A percentile compares a stretch with the other conserved stretches of the same genome.
These are phyloP conservation scores for Gremmenia infestans DNA, from an alignment of 2,329 filamentous ascomycete genomes.

Conservation along the genomic window DNA sequence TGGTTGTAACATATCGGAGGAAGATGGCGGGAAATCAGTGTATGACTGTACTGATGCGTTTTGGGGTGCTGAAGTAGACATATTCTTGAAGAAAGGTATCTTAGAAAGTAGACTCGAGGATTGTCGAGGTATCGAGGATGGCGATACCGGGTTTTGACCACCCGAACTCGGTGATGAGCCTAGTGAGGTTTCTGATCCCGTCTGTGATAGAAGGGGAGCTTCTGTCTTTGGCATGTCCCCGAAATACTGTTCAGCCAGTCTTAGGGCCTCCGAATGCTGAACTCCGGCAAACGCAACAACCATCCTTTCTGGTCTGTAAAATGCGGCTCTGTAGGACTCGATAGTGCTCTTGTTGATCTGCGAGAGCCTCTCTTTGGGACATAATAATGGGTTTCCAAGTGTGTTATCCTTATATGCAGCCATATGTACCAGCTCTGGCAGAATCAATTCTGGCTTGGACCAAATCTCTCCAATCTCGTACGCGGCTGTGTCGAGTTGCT, in stretches of 20 bases:
- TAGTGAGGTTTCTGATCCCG: conserved; percentile 54
- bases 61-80: conserved; percentile 67
- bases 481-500: conserved; percentile 84
- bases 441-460: conserved; percentile 92
- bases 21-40: conserved; percentile 39
- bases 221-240: conserved; percentile 72
- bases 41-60: conserved; percentile 51
- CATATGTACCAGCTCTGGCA: conserved; percentile 92
- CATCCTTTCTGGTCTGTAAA: conserved; percentile 85
- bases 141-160: conserved; percentile 28
- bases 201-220: conserved; percentile 46
- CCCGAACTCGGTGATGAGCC: conserved; percentile 35
- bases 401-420: conserved; percentile 96
- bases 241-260: conserved; percentile 78
- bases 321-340: conserved; percentile 71
- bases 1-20: conserved; percentile 54
- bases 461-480: conserved; percentile 98
- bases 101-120: conserved; percentile 65
- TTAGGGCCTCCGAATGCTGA: conserved; percentile 72
- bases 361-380: conserved; percentile 75
- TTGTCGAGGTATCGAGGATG: conserved; percentile 32
- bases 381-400: conserved; percentile 86
- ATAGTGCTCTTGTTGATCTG: conserved; percentile 71
- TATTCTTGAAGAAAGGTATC: conserved; percentile 84
- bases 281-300: conserved; percentile 95